Evolutionary conservation across 805 yeast species (phyloP).

Genomic region (Metschnikowia cerradonensis): DNA sequence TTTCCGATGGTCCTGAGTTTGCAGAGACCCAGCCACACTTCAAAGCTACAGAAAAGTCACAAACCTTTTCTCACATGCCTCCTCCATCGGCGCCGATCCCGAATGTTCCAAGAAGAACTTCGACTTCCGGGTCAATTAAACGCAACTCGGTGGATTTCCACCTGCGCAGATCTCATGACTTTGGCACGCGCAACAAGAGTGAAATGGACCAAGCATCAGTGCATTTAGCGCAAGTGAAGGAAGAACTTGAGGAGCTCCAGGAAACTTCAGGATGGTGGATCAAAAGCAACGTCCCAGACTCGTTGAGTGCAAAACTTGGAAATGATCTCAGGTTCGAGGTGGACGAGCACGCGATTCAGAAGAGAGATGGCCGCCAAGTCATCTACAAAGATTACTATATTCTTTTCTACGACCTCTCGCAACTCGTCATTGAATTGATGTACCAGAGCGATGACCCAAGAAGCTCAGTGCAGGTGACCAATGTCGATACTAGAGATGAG

Average conservation of each 20-base stretch:
- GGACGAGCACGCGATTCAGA: slow-evolving; percentile 51
- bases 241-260: slow-evolving; percentile 27
- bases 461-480: slow-evolving; percentile 37
- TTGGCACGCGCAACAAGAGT: slow-evolving; percentile 9
- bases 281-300: slow-evolving; percentile 52
- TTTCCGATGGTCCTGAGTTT: slow-evolving; percentile 7
- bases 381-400: slow-evolving; percentile 64
- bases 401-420: slow-evolving; percentile 69
- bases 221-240: slow-evolving; percentile 22
- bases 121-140: slow-evolving; percentile 13
- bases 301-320: slow-evolving; percentile 37
- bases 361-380: slow-evolving; percentile 52
- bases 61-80: slow-evolving; percentile 15
- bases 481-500: slow-evolving; percentile 32
- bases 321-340: slow-evolving; percentile 59
- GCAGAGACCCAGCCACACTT: slow-evolving; percentile 6
- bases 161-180: slow-evolving; percentile 7
- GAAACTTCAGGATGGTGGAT: slow-evolving; percentile 63
- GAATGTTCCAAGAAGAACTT: slow-evolving; percentile 14
- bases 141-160: slow-evolving; percentile 7
- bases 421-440: slow-evolving; percentile 53
- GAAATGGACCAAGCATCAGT: slow-evolving; percentile 30
- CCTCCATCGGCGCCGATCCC: slow-evolving; percentile 12
- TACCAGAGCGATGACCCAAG: slow-evolving; percentile 55
- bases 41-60: slow-evolving; percentile 3